Conservation (phyloP, 306 rosid species). For the Elaeagnus macrophylla region DNA sequence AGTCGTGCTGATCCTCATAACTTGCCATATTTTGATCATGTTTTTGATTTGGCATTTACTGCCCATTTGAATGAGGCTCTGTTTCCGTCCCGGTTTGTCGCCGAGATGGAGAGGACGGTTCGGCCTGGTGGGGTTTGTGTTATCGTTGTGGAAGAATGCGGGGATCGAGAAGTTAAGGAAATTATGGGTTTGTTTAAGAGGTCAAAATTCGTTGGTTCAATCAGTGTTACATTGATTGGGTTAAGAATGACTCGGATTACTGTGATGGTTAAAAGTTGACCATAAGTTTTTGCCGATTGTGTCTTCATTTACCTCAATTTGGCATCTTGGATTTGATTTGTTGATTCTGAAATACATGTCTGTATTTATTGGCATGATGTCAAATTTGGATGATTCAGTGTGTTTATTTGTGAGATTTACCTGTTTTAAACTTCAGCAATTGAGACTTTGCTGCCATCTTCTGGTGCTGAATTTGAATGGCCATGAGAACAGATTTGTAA, state of each 20-base stretch:
- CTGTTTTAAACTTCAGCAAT: background rate
- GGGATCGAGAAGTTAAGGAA: constrained; percentile 34
- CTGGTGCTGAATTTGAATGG: background rate
- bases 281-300: constrained; percentile 17
- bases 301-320: background rate
- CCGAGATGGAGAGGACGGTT: constrained; percentile 78
- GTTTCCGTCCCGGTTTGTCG: constrained; percentile 56
- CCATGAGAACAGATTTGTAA: too few relatives aligned
- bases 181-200: constrained; percentile 51
- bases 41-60: constrained; percentile 55
- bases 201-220: constrained; percentile 37
- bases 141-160: constrained; percentile 52
- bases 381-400: background rate
- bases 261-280: constrained; percentile 35
- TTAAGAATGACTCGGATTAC: constrained; percentile 61
- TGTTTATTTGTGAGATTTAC: background rate
- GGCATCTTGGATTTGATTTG: too few relatives aligned
- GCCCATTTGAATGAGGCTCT: constrained; percentile 58
- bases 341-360: background rate
- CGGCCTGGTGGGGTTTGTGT: constrained; percentile 45
- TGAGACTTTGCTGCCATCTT: background rate
- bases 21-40: constrained; percentile 56
- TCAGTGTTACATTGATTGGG: constrained; percentile 49
- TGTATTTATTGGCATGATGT: background rate
- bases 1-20: constrained; percentile 73